Percentiles rank a stretch among this genome's conserved stretches.
phyloP scores from a whole-genome alignment of 176 grass and related monocot species.

The Rhynchospora breviuscula region DNA sequence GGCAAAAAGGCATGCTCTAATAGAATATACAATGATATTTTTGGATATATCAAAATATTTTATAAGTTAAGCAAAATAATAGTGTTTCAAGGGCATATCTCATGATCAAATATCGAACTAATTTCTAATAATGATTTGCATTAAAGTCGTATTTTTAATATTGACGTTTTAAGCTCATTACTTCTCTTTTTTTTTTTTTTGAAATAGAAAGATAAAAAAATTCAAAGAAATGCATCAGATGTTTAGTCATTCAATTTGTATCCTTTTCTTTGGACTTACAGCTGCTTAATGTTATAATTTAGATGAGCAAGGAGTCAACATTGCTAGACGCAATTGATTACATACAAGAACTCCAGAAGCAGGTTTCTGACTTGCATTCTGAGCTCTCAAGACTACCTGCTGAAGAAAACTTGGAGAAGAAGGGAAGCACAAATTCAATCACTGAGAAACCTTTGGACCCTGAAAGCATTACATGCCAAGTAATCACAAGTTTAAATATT shows the following conservation, averaged over 20 bases:
- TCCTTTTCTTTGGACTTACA: not conserved
- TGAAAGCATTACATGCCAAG: constrained; percentile 50
- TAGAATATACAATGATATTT: not conserved
- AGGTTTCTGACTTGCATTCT: constrained; percentile 56
- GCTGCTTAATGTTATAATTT: not conserved
- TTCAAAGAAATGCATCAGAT: not conserved
- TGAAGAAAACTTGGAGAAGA: constrained; percentile 49
- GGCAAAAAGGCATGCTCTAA: not conserved
- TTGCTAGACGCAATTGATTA: constrained; percentile 72
- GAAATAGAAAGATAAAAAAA: not conserved
- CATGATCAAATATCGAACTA: no score
- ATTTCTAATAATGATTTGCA: not conserved
- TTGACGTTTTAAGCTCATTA: not conserved
- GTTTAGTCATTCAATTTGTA: not conserved
- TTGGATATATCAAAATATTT: not conserved
- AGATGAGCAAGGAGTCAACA: constrained; percentile 97
- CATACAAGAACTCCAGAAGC: constrained; percentile 74
- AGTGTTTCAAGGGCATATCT: no score
- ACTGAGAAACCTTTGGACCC: constrained; percentile 27
- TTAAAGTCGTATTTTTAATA: not conserved
- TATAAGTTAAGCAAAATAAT: not conserved
- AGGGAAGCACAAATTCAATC: constrained; percentile 35
- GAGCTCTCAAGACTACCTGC: constrained; percentile 47
- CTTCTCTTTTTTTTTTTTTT: not conserved
- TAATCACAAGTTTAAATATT: not conserved